Conservation (phyloP, 2,329 filamentous ascomycete species). For the Tolypocladium album region DNA sequence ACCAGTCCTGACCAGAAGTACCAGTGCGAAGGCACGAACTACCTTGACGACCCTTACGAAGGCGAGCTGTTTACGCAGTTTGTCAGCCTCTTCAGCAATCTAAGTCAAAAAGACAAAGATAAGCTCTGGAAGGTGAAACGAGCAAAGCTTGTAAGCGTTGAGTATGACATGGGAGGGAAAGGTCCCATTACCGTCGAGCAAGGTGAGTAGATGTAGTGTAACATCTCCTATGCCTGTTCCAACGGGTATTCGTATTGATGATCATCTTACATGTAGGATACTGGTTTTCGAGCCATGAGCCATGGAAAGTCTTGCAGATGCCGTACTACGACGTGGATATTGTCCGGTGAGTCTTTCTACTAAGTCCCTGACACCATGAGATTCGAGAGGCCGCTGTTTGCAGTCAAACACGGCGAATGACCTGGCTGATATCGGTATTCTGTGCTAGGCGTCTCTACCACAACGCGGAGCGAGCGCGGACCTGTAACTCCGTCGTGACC, state of each 20-base stretch:
- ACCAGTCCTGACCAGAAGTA: constrained; percentile 18
- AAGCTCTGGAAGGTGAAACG: constrained; percentile 27
- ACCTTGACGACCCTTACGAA: constrained; percentile 30
- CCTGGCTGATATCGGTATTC: background rate
- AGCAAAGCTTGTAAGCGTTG: constrained; percentile 22
- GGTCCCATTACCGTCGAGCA: constrained; percentile 30
- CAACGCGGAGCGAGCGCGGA: constrained; percentile 28
- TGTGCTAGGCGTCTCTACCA: constrained; percentile 20
- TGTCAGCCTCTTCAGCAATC: constrained; percentile 24
- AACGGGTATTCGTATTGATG: background rate
- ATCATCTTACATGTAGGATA: constrained; percentile 13
- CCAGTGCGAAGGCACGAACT: constrained; percentile 20
- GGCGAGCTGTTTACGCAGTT: constrained; percentile 30
- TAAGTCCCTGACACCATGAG: background rate
- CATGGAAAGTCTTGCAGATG: constrained; percentile 30
- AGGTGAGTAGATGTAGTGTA: constrained; percentile 11
- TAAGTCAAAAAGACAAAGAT: constrained; percentile 20
- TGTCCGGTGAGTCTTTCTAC: constrained; percentile 14
- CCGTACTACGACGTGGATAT: constrained; percentile 30
- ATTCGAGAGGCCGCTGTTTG: too few relatives aligned
- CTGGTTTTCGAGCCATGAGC: constrained; percentile 30
- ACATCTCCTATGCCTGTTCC: background rate
- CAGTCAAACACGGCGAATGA: background rate
- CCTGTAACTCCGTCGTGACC: constrained; percentile 28
- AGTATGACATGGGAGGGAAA: constrained; percentile 23